Base-by-base conservation (phyloP, 2,329 filamentous ascomycete genomes). In the Monosporascus sp. region DNA sequence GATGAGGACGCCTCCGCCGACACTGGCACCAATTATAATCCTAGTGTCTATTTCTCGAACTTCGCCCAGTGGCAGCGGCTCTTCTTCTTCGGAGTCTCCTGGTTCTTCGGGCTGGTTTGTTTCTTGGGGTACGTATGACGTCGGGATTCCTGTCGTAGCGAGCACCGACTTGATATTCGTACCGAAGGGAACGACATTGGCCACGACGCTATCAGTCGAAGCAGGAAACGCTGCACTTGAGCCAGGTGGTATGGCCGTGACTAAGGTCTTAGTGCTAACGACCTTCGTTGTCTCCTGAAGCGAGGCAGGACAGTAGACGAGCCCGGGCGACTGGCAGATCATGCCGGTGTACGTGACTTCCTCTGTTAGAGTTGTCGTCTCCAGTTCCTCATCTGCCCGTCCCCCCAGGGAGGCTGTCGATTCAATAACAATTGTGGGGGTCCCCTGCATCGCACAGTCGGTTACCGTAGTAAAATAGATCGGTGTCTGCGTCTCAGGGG, bases 391-490 rank as follows among this genome's bases (percentile, higher is more conserved):
- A 4, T 62, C 61, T 3, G 59, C 46, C 18, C 58, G 58, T 3
- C 48, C 49, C 6, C 51, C 31, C 17, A 58, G 37, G 2, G 58
- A 55, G 11, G 62, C 44, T 6, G 53, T 55, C 17, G 56, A 48
- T 3, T 51, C 50, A 1, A 52, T 55, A 0, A 62, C 48, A 0
- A 65, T 54, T 0, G 63, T 37, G 1, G 64, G 55, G 6, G 62
- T 64, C 3, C 63, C 62, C 4, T 62, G 60, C 3, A 65, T 57
- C 0, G 70, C 73, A 58, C 79, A 82, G 25, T 72, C 67, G 0
- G 70, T 69, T 0, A 83, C 58, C 0, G 75, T 78, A 0, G 80
- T 83, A 58, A 75, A 80, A 58, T 72, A 83, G 41, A 84, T 68
- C 0, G 80, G 76, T 3, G 76, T 70, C 11, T 73, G 71, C 0